Percentiles rank a stretch among this genome's conserved stretches.
These are phyloP conservation scores for Vickermania ingenoplastis DNA, from an alignment of 208 protist genomes.

Conservation along the genomic window DNA sequence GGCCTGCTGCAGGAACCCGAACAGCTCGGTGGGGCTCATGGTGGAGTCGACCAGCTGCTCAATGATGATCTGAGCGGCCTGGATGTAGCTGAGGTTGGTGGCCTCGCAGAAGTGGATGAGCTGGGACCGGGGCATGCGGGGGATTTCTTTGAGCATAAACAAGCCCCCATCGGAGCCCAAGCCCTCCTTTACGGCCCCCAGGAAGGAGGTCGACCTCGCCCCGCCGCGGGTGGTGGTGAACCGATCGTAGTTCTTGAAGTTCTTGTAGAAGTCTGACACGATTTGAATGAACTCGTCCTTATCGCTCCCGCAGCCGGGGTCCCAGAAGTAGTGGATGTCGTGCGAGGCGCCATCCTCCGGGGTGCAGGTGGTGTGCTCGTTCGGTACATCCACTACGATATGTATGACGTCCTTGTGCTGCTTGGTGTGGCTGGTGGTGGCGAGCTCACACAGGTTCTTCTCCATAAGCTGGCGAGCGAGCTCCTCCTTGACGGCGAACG, in stretches of 20 bases:
- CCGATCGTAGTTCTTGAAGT: slow-evolving; percentile 10
- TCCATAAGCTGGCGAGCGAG: neutral
- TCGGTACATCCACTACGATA: neutral
- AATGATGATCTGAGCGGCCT: slow-evolving; percentile 58
- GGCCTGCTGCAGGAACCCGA: slow-evolving; percentile 46
- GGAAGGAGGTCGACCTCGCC: slow-evolving; percentile 30
- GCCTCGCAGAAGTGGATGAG: slow-evolving; percentile 38
- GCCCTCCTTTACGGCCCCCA: slow-evolving; percentile 62
- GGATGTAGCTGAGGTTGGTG: slow-evolving; percentile 44
- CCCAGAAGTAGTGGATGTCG: neutral
- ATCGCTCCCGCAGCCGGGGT: neutral
- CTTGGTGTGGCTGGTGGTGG: neutral
- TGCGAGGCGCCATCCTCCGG: neutral
- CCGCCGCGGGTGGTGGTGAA: slow-evolving; percentile 63
- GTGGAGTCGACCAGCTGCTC: slow-evolving; percentile 66
- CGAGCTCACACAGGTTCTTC: neutral
- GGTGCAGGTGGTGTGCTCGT: neutral
- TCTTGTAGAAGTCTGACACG: slow-evolving; percentile 11
- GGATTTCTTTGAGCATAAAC: slow-evolving; percentile 55
- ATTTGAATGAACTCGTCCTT: neutral
- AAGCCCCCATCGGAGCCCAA: slow-evolving; percentile 75
- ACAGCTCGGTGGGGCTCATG: slow-evolving; percentile 37
- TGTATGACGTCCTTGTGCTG: neutral
- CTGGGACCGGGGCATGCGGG: slow-evolving; percentile 51
- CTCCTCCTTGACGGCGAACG: neutral